These are phyloP conservation scores for Haplosporangium gracile DNA, from an alignment of 192 early-diverging fungal genomes.

Conservation along the genomic window DNA sequence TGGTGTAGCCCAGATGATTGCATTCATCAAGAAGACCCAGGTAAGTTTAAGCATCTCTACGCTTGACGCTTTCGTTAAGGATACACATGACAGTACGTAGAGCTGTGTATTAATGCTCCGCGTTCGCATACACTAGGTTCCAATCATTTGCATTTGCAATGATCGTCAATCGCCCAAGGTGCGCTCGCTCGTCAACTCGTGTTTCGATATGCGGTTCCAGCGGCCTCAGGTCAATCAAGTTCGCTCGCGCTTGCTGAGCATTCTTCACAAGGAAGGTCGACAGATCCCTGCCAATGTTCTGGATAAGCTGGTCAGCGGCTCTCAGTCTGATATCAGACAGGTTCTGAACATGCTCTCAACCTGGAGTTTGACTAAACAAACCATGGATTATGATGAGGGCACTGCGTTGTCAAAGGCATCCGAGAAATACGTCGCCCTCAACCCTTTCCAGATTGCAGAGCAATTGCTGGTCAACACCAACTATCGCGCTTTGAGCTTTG, in stretches of 20 bases:
- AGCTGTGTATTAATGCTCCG: background rate
- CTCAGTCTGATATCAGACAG: conserved; percentile 95
- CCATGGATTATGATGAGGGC: conserved; percentile 86
- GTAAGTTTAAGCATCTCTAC: conserved; percentile 43
- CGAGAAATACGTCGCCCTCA: conserved; percentile 56
- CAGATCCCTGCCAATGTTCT: conserved; percentile 83
- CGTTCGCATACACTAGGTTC: conserved; percentile 67
- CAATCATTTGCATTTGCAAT: conserved; percentile 99
- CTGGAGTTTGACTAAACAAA: conserved; percentile 77
- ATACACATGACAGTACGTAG: background rate
- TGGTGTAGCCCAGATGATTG: conserved; percentile 87
- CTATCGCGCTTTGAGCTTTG: conserved; percentile 39
- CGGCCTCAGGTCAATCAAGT: conserved; percentile 81
- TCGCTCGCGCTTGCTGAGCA: conserved; percentile 79
- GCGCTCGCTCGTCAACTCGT: conserved; percentile 84
- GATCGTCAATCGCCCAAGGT: conserved; percentile 91
- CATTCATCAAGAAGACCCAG: conserved; percentile 91
- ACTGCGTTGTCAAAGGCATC: conserved; percentile 72
- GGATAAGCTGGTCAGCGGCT: conserved; percentile 81
- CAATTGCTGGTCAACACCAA: conserved; percentile 66
- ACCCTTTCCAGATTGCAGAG: conserved; percentile 83
- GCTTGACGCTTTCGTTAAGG: background rate
- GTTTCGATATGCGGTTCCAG: conserved; percentile 85
- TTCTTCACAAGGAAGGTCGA: conserved; percentile 79
- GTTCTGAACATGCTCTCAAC: conserved; percentile 94